Conservation (phyloP, 2,329 filamentous ascomycete genomes). For the Aspergillus quadrilineatus region DNA sequence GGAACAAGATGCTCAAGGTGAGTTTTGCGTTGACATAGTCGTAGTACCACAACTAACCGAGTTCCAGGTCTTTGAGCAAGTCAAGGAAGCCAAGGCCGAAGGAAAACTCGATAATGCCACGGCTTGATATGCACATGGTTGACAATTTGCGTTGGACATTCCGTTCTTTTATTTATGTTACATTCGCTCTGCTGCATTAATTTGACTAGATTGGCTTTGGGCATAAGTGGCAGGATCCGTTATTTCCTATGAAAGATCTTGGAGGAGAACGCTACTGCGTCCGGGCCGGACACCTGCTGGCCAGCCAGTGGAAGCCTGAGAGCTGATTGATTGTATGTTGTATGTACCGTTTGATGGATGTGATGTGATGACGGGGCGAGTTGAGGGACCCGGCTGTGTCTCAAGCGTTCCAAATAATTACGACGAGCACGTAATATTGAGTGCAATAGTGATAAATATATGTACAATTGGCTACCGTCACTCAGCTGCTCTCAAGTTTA, state of each 20-base stretch:
- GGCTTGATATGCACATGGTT: constrained; percentile 25
- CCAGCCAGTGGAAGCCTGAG: constrained; percentile 19
- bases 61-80: constrained; percentile 82
- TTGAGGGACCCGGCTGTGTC: constrained; percentile 25
- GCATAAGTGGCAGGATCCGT: constrained; percentile 30
- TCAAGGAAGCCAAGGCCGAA: constrained; percentile 75
- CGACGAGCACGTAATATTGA: constrained; percentile 23
- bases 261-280: constrained; percentile 18
- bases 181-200: constrained; percentile 33
- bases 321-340: constrained; percentile 19
- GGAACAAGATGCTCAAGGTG: constrained; percentile 97
- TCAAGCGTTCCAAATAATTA: constrained; percentile 22
- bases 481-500: neutral
- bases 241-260: constrained; percentile 24
- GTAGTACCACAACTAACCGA: constrained; percentile 19
- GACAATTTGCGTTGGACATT: constrained; percentile 11
- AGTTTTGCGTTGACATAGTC: constrained; percentile 23
- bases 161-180: constrained; percentile 16
- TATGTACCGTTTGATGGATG: constrained; percentile 13
- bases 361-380: constrained; percentile 16
- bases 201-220: constrained; percentile 27
- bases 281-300: constrained; percentile 13
- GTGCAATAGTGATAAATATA: constrained; percentile 18
- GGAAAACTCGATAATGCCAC: constrained; percentile 59
- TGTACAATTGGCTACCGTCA: neutral